Conservation (phyloP, 2,329 filamentous ascomycete genomes). For the Parastagonospora nodorum region DNA sequence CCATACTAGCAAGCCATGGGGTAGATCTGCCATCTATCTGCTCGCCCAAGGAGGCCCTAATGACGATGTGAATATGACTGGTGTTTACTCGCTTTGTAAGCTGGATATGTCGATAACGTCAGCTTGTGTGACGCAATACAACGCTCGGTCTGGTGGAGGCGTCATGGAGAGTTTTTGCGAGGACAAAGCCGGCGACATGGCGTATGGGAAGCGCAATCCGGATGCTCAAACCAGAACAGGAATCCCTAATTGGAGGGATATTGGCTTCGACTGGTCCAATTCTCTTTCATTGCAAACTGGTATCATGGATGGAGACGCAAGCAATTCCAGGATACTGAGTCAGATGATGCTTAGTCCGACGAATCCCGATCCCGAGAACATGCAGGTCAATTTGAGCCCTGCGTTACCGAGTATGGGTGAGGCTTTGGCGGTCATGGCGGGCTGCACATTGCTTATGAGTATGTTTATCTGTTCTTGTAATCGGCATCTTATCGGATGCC, state of each 20-base stretch:
- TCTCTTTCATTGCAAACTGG: conserved; percentile 52
- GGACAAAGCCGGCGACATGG: conserved; percentile 57
- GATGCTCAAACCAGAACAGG: conserved; percentile 63
- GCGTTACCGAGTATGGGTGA: conserved; percentile 72
- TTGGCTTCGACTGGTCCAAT: conserved; percentile 51
- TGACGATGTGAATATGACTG: conserved; percentile 23
- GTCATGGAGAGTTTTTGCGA: conserved; percentile 67
- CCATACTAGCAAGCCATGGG: conserved; percentile 39
- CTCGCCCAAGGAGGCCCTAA: conserved; percentile 52
- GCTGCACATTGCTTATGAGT: conserved; percentile 68
- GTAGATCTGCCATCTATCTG: conserved; percentile 66
- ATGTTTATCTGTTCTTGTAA: background rate
- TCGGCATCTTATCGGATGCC: background rate
- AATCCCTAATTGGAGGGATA: conserved; percentile 50
- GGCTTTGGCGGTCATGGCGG: conserved; percentile 71
- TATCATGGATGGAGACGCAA: conserved; percentile 49
- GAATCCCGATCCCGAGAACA: conserved; percentile 12
- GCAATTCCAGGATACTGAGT: conserved; percentile 51
- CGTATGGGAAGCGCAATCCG: conserved; percentile 58
- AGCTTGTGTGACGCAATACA: conserved; percentile 66
- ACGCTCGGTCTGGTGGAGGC: conserved; percentile 56
- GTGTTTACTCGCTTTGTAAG: conserved; percentile 68
- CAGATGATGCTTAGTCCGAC: conserved; percentile 48
- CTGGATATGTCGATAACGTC: conserved; percentile 67
- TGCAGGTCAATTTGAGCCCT: conserved; percentile 51